Base-by-base conservation (phyloP, 176 grass and related monocot species). In the Carex cristatella region DNA sequence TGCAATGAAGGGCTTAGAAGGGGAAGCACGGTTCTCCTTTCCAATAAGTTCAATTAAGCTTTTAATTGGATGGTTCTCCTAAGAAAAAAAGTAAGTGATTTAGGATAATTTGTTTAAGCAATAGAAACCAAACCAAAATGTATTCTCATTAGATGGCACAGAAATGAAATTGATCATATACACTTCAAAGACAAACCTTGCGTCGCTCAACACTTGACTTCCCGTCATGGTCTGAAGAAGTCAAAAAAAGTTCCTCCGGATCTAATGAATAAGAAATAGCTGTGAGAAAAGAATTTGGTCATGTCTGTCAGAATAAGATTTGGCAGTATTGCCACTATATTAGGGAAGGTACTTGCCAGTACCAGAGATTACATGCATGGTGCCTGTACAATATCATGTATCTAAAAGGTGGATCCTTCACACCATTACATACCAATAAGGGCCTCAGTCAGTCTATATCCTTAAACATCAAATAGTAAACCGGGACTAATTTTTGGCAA, bases 11-110 rank as follows among this genome's bases (percentile, higher is more conserved):
- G 60, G 80, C 61, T 68, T 83, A 30, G 61, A 15, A 68, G 49
- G 46, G 73, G 61, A 83, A 63, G 80, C 61, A 31, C 10, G 38
- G 40, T 83, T 83, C 80, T 83, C 80, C 64, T 83, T 83, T 49
- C 80, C 80, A 31, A 83, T 83, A 27, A 49, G 28, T 83, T 83
- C 80, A 83, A 83, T 83, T 61, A 83, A 55, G 62, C 46, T 83
- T 68, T 83, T 65, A 65, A 83, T 83, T 68, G 80, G 62, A 10
- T 64, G 80, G 28, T 65, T 63, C 19, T 65, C 64, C 80, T 83
- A 65, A 68, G 14, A 28, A 67, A 13, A 32, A 30, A 65, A 61
- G 4, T n/a, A 40, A 67, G 5, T 66, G 19, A 2, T 67, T 83
- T 81, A 63, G 13, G 30, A 53, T 30, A 40, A 10, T 44, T 70